These are phyloP conservation scores for Pseudogymnoascus sp. DNA, from an alignment of 2,329 filamentous ascomycete species.

Conservation along the genomic window DNA sequence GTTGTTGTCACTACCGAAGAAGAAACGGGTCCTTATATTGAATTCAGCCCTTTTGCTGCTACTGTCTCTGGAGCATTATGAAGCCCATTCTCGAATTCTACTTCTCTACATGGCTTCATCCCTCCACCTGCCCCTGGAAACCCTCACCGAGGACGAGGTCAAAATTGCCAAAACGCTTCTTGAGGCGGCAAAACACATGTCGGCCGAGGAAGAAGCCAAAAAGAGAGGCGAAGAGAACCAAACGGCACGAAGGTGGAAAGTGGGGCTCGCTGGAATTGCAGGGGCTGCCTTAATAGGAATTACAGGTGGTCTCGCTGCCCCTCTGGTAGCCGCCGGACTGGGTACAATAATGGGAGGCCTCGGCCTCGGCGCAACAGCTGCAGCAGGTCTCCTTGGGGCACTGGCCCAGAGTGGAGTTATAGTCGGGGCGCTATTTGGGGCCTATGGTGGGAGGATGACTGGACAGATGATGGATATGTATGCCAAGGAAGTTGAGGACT, in stretches of 20 bases:
- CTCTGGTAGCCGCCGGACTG: slow-evolving; percentile 69
- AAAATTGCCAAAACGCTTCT: slow-evolving; percentile 68
- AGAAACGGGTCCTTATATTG: slow-evolving; percentile 59
- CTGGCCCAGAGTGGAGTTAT: slow-evolving; percentile 72
- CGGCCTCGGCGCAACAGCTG: slow-evolving; percentile 64
- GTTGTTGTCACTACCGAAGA: slow-evolving; percentile 50
- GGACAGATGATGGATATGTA: slow-evolving; percentile 85
- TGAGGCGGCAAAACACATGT: slow-evolving; percentile 63
- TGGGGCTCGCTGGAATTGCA: slow-evolving; percentile 78
- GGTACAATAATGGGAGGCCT: slow-evolving; percentile 71
- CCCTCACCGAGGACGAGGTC: slow-evolving; percentile 63
- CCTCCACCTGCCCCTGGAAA: slow-evolving; percentile 55
- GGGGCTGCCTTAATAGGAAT: slow-evolving; percentile 70
- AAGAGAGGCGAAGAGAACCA: slow-evolving; percentile 66
- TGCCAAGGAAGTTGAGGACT: slow-evolving; percentile 77
- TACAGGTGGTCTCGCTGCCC: slow-evolving; percentile 67
- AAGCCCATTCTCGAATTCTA: slow-evolving; percentile 62
- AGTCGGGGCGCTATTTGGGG: slow-evolving; percentile 80
- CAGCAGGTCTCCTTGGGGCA: slow-evolving; percentile 70
- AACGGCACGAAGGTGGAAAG: slow-evolving; percentile 72
- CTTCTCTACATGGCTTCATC: slow-evolving; percentile 64
- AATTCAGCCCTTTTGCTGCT: slow-evolving; percentile 65
- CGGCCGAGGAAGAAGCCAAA: slow-evolving; percentile 61
- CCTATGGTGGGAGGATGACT: slow-evolving; percentile 79
- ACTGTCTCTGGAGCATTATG: slow-evolving; percentile 70